Evolutionary conservation across 1,284 basidiomycete genomes (phyloP), one percentile per base, ranked within the genome.

Genomic region (Sparassis latifolia): DNA sequence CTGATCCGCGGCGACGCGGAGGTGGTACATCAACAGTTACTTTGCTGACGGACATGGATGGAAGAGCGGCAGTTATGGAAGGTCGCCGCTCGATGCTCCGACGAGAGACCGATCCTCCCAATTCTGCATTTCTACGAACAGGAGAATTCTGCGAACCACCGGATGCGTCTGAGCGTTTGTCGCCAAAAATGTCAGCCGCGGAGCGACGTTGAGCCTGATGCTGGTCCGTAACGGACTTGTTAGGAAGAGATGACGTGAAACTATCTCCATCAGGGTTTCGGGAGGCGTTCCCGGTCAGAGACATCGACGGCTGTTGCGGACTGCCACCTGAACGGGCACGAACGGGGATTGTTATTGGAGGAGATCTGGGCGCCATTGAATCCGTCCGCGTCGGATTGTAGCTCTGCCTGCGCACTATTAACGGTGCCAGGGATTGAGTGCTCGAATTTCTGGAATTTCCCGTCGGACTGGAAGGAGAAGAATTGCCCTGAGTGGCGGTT

Each of bases 111-210:
- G 70, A 69, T 20, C 70, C 66, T 10, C 77, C 78, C 43, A 84
- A 67, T 52, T 88, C 84, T 40, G 73, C 57, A 49, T 74, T 67
- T 65, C 78, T 84, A 43, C 80, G 79, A 55, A 71, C 71, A 0
- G 85, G 82, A n/a, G 84, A 84, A 20, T 79, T 47, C 55, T 62
- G 63, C 30, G 63, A 58, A n/a, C 63, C 64, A 45, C 62, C 61
- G 33, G 63, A 62, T n/a, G 62, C 59, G 33, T 69, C 68, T 10
- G 62, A 62, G 10, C 74, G 75, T 58, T 71, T 78, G 39, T 83
- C 82, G 53, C 69, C 63, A 53, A 66, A 65, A 29, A 75, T 74
- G 33, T 71, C 65, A 49, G 61, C 67, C 7, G 67, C 69, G 58
- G 78, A 73, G 42, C 78, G 79, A 50, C 78, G 80, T 49, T 72